Evolutionary conservation across 306 rosid species (phyloP), one percentile per base, ranked within the genome.

Genomic region (Albizia julibrissin): DNA sequence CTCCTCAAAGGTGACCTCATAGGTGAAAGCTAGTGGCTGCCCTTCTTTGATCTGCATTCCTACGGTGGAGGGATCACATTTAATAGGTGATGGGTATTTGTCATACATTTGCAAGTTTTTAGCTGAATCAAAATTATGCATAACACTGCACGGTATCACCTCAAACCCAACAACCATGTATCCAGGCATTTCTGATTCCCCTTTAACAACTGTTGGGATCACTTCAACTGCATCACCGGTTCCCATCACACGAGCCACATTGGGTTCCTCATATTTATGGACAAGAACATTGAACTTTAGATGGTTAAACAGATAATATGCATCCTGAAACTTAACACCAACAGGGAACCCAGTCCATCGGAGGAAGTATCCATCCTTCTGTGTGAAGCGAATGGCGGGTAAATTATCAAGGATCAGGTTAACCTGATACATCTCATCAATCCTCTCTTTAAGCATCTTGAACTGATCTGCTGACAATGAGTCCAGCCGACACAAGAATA

Each of bases 81-180:
- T 79, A 21, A 92, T 73, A 19, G 84, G 67, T 2, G 81, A 39
- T 8, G 93, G 90, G 83, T 86, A 90, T 85, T 88, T 90, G 0
- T 58, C 73, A 56, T 86, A 89, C 79, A 79, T 88, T 13, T 92
- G 81, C 84, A 83, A 58, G 16, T 82, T 84, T 80, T 89, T 90
- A 74, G 74, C 91, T 0, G 79, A 58, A 29, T 85, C 89, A 5
- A 42, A 87, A 69, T 87, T 84, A 76, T 87, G 91, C 82, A 33
- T 29, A 44, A 82, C 56, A 73, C 93, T 91, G 84, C 97, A 92
- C 71, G 97, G 95, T 44, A 88, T 67, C 59, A 92, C 95, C 89
- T 92, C 95, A 86, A 92, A 91, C 78, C 97, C 97, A 18, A 92
- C 97, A 67, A 92, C 92, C 89, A 91, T 91, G 81, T 89, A 92